Base-by-base conservation (phyloP, 495 filamentous ascomycete genomes). In the Lasiosphaeria hispida region DNA sequence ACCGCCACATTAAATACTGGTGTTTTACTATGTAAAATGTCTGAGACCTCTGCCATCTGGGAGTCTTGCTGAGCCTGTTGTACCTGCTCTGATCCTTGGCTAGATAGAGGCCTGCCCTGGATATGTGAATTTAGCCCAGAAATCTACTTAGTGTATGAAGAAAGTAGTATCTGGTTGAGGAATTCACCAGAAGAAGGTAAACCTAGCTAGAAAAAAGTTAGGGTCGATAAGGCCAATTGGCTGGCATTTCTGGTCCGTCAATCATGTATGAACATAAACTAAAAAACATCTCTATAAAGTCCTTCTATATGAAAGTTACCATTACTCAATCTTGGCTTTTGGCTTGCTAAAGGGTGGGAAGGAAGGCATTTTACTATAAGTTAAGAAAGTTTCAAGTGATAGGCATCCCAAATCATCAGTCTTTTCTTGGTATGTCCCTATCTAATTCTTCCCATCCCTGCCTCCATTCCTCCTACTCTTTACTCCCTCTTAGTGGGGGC, bases 141-240 rank as follows among this genome's bases (percentile, higher is more conserved):
- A 48, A 48, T 48, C 45, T 48, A 33, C 45, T 48, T 33, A 48
- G 45, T 48, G 11, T 48, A 33, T 48, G 45, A 48, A 48, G 45
- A 48, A 48, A 7, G 45, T 33, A 48, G 18, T 35, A 48, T 48
- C 45, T 34, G 23, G 45, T 48, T 33, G 23, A 48, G 45, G 45
- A 48, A 48, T 48, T 48, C 23, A 48, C 45, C 23, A 48, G 23
- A 48, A 48, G 23, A 33, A 48, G 45, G 45, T 48, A 48, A 48
- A 48, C 45, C 45, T 48, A 34, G 45, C 23, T 48, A 33, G 23
- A 48, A 17, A 33, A 48, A 44, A 13, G 42, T 44, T 44, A 18
- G 42, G 42, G 42, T 44, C 42, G 42, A 44, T 44, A 13, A 44
- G 42, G 42, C 42, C 8, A 44, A 44, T 30, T 5, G n/a, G 42